Evolutionary conservation across 1,284 basidiomycete species (phyloP), one percentile per base, ranked within the genome.

Genomic region (Marasmius sp.): DNA sequence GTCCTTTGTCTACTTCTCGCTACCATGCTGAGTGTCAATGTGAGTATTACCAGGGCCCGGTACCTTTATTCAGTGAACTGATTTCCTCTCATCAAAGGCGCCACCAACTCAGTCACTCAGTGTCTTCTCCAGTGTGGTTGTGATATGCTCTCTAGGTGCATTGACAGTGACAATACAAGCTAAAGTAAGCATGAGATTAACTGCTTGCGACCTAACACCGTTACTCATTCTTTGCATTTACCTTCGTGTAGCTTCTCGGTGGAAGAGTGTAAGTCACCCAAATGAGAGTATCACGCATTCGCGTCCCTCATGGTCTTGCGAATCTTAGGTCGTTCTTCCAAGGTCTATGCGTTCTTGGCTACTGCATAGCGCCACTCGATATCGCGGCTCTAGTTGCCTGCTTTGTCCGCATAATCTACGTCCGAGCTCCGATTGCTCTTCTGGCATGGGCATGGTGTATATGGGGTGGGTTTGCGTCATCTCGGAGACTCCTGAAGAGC

Each of bases 371-470:
- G 1, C 95, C 95, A 8, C 83, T 97, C 54, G 85, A 95, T 64
- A 85, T 97, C 50, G 95, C 95, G 2, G 95, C 94, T 3, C 79
- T 97, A 49, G 81, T 97, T 51, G 86, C 93, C 0, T 91, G 91
- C 66, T 94, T 97, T 67, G 88, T 97, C 20, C 92, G 85, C 62
- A 79, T 88, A 50, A 89, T 98, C 53, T 97, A 91, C 74, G 81
- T 98, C 63, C 85, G 95, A 59, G 88, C 89, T 34, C 95, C 95
- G 3, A 76, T 98, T 39, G 90, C 94, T 45, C 73, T 96, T 18
- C 81, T 87, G 16, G 91, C 92, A 22, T 96, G 94, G 90, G 94
- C 83, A 41, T 98, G 95, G 95, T 94, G 90, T 73, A 91, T 97
- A 59, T 98, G 95, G 94, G 95, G 95, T 97, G 70, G 68, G 83